A percentile compares a stretch with the other conserved stretches of the same genome.
Conservation (phyloP, 2,329 filamentous ascomycete species). For the Aspergillus fumigatiaffinis region DNA sequence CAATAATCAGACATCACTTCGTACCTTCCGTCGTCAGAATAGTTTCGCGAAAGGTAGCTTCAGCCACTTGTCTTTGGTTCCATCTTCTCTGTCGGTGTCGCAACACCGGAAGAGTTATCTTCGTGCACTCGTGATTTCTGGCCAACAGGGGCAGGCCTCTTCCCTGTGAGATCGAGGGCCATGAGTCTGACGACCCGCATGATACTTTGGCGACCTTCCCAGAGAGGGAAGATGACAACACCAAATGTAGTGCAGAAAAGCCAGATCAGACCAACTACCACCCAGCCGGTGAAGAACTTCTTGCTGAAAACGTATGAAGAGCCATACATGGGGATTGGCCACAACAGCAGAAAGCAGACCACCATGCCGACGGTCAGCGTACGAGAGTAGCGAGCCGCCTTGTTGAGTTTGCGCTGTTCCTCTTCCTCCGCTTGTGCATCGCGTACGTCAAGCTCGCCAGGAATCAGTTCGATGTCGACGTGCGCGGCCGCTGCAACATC, state of each 20-base stretch:
- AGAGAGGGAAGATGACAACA: conserved; percentile 78
- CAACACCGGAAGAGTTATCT: conserved; percentile 41
- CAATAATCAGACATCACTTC: conserved; percentile 6
- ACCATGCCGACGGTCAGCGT: conserved; percentile 62
- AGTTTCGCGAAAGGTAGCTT: not conserved
- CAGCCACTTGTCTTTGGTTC: conserved; percentile 16
- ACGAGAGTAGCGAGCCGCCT: conserved; percentile 53
- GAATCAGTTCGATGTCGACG: conserved; percentile 62
- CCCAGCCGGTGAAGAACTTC: conserved; percentile 79
- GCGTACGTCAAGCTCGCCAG: conserved; percentile 44
- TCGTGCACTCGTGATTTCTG: conserved; percentile 38
- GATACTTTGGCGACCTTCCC: conserved; percentile 70
- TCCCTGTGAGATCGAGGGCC: conserved; percentile 53
- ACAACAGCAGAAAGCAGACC: conserved; percentile 70
- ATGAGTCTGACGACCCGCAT: conserved; percentile 59
- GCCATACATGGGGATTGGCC: conserved; percentile 92
- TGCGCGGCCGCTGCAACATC: conserved; percentile 63
- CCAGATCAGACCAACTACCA: conserved; percentile 74
- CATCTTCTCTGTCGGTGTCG: conserved; percentile 46
- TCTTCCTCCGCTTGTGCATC: conserved; percentile 37
- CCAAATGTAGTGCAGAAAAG: conserved; percentile 68
- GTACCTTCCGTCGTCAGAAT: not conserved
- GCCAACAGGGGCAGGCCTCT: conserved; percentile 28
- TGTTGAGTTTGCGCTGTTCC: conserved; percentile 50
- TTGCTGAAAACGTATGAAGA: conserved; percentile 75